phyloP scores from a whole-genome alignment of 2,329 filamentous ascomycete species.

The Neofusicoccum laricinum region DNA sequence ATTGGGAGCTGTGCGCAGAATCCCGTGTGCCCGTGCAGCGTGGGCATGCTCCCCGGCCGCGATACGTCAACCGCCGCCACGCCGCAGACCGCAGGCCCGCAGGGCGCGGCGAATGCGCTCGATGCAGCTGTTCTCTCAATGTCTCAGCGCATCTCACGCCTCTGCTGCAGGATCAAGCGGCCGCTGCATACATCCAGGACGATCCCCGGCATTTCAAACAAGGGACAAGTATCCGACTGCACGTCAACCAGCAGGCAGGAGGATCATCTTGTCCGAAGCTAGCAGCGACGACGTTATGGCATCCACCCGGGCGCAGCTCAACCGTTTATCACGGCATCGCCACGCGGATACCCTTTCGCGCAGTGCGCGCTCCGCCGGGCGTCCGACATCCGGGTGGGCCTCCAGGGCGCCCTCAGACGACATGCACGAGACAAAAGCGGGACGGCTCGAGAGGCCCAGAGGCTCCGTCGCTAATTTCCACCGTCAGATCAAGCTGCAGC shows the following conservation, averaged over 20 bases:
- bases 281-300: conserved; percentile 5
- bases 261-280: conserved; percentile 4
- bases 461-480: conserved; percentile 10
- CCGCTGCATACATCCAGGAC: background rate
- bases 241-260: conserved; percentile 3
- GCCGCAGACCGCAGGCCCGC: background rate
- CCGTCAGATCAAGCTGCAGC: background rate
- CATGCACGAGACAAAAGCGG: conserved; percentile 12
- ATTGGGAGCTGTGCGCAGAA: background rate
- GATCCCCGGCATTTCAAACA: conserved; percentile 6
- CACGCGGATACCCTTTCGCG: conserved; percentile 5
- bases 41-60: background rate
- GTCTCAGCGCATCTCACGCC: conserved; percentile 2
- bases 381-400: conserved; percentile 8
- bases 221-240: conserved; percentile 10
- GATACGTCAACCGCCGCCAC: background rate
- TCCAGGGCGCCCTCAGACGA: background rate
- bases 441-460: conserved; percentile 5
- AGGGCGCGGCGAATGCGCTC: background rate
- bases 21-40: background rate
- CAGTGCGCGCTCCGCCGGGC: background rate
- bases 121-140: background rate
- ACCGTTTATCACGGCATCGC: conserved; percentile 12
- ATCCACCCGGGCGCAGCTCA: conserved; percentile 2
- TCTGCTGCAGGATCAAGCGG: conserved; percentile 9